These are phyloP conservation scores for Psilocybe cyanescens DNA, from an alignment of 768 basidiomycete genomes.

Conservation along the genomic window DNA sequence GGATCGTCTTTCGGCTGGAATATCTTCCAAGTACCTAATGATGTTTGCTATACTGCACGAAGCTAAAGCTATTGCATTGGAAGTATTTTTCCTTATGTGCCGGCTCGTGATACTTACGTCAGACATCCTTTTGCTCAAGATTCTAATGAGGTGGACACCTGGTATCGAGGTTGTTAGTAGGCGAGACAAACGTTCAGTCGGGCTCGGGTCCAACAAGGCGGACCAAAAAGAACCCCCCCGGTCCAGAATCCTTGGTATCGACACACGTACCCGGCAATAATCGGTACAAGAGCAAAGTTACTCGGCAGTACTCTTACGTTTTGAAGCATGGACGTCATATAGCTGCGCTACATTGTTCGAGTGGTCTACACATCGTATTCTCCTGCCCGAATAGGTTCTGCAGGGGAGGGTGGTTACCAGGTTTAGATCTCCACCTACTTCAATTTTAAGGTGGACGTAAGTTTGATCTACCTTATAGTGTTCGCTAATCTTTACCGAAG, in stretches of 20 bases:
- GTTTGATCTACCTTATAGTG: too few species aligned
- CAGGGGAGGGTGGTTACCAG: too few species aligned
- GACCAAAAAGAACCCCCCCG: not conserved
- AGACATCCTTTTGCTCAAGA: not conserved
- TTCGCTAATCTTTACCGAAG: too few species aligned
- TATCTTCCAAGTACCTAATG: not conserved
- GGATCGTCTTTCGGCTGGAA: not conserved
- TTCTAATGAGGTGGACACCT: not conserved
- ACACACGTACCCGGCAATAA: not conserved
- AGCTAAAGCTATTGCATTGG: not conserved
- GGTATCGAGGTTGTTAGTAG: not conserved
- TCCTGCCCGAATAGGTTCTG: not conserved
- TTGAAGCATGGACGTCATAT: not conserved
- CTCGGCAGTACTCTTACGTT: not conserved
- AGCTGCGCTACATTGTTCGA: not conserved
- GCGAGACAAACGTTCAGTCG: too few species aligned
- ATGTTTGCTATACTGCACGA: not conserved
- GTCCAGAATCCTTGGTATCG: not conserved
- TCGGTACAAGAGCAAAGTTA: not conserved
- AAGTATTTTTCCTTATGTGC: not conserved
- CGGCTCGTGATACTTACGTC: not conserved
- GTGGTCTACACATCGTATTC: not conserved
- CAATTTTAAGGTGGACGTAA: too few species aligned
- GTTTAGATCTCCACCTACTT: too few species aligned
- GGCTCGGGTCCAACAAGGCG: not conserved